These are phyloP conservation scores for Trichophyton mentagrophytes DNA, from an alignment of 2,329 filamentous ascomycete species.

Conservation along the genomic window DNA sequence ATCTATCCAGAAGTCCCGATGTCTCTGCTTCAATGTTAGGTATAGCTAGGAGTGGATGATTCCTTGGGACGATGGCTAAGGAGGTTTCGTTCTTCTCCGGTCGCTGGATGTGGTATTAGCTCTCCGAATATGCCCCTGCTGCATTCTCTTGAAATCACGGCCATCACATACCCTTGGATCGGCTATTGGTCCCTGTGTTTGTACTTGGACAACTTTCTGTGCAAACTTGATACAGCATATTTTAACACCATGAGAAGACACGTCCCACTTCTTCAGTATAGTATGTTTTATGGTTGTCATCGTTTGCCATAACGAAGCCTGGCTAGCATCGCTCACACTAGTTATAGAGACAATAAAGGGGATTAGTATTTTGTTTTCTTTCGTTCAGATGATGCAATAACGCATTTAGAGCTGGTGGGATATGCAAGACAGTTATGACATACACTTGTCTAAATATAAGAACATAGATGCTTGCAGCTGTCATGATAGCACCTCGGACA, in stretches of 20 bases:
- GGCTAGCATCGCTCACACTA: slow-evolving; percentile 78
- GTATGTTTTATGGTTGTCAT: slow-evolving; percentile 81
- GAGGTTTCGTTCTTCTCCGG: slow-evolving; percentile 72
- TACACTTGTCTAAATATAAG: slow-evolving; percentile 90
- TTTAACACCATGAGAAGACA: slow-evolving; percentile 58
- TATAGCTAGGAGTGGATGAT: slow-evolving; percentile 67
- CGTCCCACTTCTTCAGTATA: slow-evolving; percentile 81
- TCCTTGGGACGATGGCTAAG: slow-evolving; percentile 68
- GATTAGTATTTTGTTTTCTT: not conserved
- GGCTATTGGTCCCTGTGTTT: slow-evolving; percentile 68
- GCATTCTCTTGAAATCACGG: not conserved
- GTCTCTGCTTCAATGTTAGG: slow-evolving; percentile 84
- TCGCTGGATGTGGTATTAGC: slow-evolving; percentile 40
- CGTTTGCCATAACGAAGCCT: slow-evolving; percentile 70
- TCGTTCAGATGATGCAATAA: not conserved
- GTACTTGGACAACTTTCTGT: slow-evolving; percentile 81
- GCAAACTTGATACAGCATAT: slow-evolving; percentile 97
- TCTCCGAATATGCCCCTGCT: not conserved
- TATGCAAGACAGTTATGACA: slow-evolving; percentile 34
- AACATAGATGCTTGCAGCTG: slow-evolving; percentile 84
- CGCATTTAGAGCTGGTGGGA: slow-evolving; percentile 6
- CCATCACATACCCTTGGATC: slow-evolving; percentile 63
- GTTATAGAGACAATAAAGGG: not conserved
- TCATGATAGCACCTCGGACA: slow-evolving; percentile 74
- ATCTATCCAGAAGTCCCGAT: slow-evolving; percentile 75